Conservation (phyloP, 2,329 filamentous ascomycete genomes). For the Neoscytalidium dimidiatum region DNA sequence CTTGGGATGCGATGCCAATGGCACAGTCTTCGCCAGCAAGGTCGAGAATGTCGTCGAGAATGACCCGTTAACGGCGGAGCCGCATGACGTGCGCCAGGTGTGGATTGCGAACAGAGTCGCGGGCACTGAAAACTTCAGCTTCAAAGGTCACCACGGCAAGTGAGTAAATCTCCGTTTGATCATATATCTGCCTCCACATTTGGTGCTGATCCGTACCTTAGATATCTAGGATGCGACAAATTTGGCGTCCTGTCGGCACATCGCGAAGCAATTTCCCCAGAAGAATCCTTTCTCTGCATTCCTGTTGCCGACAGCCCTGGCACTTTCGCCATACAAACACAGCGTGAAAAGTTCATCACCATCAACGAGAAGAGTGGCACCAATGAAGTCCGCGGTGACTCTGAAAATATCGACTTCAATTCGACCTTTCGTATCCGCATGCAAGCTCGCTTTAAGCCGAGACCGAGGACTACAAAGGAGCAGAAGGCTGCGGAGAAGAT, state of each 20-base stretch:
- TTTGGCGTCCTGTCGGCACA: slow-evolving; percentile 76
- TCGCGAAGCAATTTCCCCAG: slow-evolving; percentile 77
- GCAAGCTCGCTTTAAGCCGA: slow-evolving; percentile 93
- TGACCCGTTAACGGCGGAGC: slow-evolving; percentile 82
- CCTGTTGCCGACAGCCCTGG: slow-evolving; percentile 63
- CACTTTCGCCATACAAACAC: slow-evolving; percentile 74
- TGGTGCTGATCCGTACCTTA: slow-evolving; percentile 37
- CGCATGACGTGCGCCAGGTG: slow-evolving; percentile 92
- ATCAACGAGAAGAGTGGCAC: slow-evolving; percentile 46
- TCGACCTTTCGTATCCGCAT: slow-evolving; percentile 82
- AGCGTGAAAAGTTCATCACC: slow-evolving; percentile 69
- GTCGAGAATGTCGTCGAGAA: slow-evolving; percentile 88
- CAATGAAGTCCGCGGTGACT: slow-evolving; percentile 73
- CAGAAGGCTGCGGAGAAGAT: slow-evolving; percentile 85
- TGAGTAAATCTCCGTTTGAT: slow-evolving; percentile 35
- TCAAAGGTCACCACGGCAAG: slow-evolving; percentile 90
- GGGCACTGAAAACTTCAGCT: slow-evolving; percentile 77
- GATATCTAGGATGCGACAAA: slow-evolving; percentile 84
- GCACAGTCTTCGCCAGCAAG: slow-evolving; percentile 78
- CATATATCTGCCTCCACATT: background rate
- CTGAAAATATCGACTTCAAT: slow-evolving; percentile 64
- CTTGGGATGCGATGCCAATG: slow-evolving; percentile 81
- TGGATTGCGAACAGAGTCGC: slow-evolving; percentile 86
- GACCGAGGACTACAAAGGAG: slow-evolving; percentile 75
- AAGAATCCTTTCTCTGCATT: slow-evolving; percentile 78